Percentiles rank a stretch among this genome's conserved stretches.
These are phyloP conservation scores for Trametes meyenii DNA, from an alignment of 768 basidiomycete species.

Conservation along the genomic window DNA sequence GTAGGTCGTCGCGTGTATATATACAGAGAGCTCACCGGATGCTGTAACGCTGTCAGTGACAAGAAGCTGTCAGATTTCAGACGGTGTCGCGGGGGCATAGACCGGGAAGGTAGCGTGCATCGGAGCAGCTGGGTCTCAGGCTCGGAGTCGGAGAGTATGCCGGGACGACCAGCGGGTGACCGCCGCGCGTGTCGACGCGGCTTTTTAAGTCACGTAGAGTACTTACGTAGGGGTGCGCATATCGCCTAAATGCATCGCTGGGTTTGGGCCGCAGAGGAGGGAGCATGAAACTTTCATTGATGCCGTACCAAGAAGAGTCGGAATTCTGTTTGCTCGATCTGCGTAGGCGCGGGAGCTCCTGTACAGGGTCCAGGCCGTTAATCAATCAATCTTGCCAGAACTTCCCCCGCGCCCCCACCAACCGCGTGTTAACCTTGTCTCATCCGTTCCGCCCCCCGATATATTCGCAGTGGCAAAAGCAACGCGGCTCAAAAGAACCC, in stretches of 20 bases:
- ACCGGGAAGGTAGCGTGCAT: slow-evolving; percentile 12
- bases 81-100: slow-evolving; percentile 7
- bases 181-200: too few species aligned
- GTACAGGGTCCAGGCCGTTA: slow-evolving; percentile 25
- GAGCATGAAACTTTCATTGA: slow-evolving; percentile 19
- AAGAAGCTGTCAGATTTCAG: slow-evolving; percentile 21
- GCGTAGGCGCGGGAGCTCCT: slow-evolving; percentile 8
- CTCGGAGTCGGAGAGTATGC: not conserved
- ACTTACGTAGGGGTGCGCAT: not conserved
- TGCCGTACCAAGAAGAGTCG: slow-evolving; percentile 15
- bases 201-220: not conserved
- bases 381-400: slow-evolving; percentile 33
- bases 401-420: slow-evolving; percentile 9
- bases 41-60: slow-evolving; percentile 21
- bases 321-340: slow-evolving; percentile 24
- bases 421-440: slow-evolving; percentile 14
- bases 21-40: slow-evolving; percentile 12
- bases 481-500: not conserved
- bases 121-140: slow-evolving; percentile 8
- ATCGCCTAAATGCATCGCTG: slow-evolving; percentile 9
- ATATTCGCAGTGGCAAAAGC: not conserved
- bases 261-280: not conserved
- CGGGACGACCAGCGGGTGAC: too few species aligned
- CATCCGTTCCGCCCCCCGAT: not conserved
- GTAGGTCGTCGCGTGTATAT: slow-evolving; percentile 4